These are phyloP conservation scores for Exophiala xenobiotica DNA, from an alignment of 2,329 filamentous ascomycete genomes.

Conservation along the genomic window DNA sequence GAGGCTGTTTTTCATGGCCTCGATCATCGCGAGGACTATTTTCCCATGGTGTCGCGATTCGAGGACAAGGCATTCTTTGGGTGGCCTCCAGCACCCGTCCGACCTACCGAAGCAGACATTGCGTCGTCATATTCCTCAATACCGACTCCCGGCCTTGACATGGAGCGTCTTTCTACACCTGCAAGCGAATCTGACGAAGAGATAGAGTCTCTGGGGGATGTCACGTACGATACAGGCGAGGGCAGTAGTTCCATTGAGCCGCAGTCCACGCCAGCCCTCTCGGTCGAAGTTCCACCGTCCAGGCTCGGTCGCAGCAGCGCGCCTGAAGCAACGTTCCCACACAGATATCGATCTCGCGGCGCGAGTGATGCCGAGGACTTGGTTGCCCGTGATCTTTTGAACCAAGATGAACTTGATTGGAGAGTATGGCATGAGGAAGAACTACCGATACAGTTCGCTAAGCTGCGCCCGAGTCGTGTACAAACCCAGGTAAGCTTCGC, in stretches of 20 bases:
- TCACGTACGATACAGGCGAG: not conserved
- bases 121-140: not conserved
- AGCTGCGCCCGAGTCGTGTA: not conserved
- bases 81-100: slow-evolving; percentile 2
- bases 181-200: not conserved
- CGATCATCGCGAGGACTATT: slow-evolving; percentile 13
- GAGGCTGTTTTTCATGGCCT: slow-evolving; percentile 14
- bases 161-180: too few species aligned
- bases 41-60: slow-evolving; percentile 17
- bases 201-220: not conserved
- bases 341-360: not conserved
- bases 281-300: not conserved
- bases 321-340: not conserved
- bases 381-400: not conserved
- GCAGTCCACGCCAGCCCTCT: not conserved
- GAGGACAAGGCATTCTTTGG: slow-evolving; percentile 17
- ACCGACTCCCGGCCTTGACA: too few species aligned
- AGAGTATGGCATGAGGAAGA: slow-evolving; percentile 8
- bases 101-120: not conserved
- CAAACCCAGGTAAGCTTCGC: too few species aligned
- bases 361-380: not conserved
- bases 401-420: slow-evolving; percentile 8
- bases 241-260: not conserved
- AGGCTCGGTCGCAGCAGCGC: too few species aligned
- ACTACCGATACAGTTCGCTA: slow-evolving; percentile 5